phyloP scores from a whole-genome alignment of 495 filamentous ascomycete species.

The Hypoxylon subgilvum region DNA sequence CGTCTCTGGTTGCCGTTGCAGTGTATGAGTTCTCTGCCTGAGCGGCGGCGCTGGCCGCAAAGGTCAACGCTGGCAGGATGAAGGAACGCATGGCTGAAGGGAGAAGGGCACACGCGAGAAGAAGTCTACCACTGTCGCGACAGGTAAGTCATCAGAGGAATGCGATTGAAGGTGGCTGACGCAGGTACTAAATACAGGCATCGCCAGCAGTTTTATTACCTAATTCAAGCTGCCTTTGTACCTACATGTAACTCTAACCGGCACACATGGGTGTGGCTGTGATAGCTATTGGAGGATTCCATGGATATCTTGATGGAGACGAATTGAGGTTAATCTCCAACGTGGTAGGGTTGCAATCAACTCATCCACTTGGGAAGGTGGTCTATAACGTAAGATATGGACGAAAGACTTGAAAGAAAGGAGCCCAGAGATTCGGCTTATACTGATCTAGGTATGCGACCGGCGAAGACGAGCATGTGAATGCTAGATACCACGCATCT shows the following conservation, averaged over 20 bases:
- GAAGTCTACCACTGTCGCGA: neutral
- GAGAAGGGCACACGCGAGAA: neutral
- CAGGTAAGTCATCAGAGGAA: neutral
- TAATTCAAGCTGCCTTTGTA: no score
- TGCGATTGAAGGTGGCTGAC: neutral
- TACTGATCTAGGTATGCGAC: no score
- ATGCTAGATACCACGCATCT: neutral
- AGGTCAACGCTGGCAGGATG: slow-evolving; percentile 18
- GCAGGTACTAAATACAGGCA: no score
- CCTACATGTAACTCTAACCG: slow-evolving; percentile 1
- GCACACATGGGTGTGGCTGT: slow-evolving; percentile 17
- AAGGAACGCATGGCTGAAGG: slow-evolving; percentile 27
- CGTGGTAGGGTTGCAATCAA: slow-evolving; percentile 21
- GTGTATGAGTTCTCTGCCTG: slow-evolving; percentile 39
- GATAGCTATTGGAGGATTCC: slow-evolving; percentile 15
- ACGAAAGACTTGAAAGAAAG: no score
- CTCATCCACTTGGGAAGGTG: slow-evolving; percentile 28
- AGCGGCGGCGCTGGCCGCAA: slow-evolving; percentile 27
- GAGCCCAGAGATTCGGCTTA: no score
- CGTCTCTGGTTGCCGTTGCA: slow-evolving; percentile 38
- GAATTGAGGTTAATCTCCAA: neutral
- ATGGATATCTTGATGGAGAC: slow-evolving; percentile 2
- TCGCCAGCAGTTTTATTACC: slow-evolving; percentile 3
- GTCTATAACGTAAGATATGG: neutral
- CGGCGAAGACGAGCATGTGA: neutral